Percentiles rank a stretch among this genome's conserved stretches.
These are phyloP conservation scores for Rhynchospora tenuis DNA, from an alignment of 176 grass and related monocot species.

Conservation along the genomic window DNA sequence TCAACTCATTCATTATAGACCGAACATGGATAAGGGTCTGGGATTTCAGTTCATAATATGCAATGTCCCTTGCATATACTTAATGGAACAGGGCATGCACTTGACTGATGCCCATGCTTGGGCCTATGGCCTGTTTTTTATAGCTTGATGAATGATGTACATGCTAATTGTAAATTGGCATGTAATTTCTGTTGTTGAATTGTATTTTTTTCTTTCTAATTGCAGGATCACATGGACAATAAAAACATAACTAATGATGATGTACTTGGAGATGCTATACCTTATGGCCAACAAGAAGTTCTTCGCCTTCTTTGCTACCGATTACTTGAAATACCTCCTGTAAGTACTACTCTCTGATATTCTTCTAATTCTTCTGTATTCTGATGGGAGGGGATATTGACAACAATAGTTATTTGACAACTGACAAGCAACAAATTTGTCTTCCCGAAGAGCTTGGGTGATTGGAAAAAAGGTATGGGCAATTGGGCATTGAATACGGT, in stretches of 20 bases:
- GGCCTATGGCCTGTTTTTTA: not conserved
- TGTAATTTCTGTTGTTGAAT: not conserved
- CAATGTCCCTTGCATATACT: not conserved
- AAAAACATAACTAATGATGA: slow-evolving; percentile 92
- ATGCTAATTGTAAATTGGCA: not conserved
- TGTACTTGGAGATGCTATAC: slow-evolving; percentile 72
- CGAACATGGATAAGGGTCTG: not conserved
- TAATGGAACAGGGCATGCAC: not conserved
- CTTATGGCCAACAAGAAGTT: slow-evolving; percentile 71
- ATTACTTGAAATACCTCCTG: slow-evolving; percentile 69
- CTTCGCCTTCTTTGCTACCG: slow-evolving; percentile 66
- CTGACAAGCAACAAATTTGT: no score
- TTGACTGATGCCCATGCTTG: not conserved
- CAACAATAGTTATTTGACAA: not conserved
- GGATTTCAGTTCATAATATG: not conserved
- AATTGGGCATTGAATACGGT: no score
- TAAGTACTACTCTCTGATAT: slow-evolving; percentile 41
- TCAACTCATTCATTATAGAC: not conserved
- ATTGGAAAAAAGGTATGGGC: no score
- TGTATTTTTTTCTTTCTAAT: slow-evolving; percentile 16
- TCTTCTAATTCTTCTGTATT: slow-evolving; percentile 8
- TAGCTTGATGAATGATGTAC: not conserved
- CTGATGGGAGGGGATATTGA: not conserved
- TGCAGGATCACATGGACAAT: slow-evolving; percentile 54
- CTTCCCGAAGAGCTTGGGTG: no score